Percentiles rank a stretch among this genome's conserved stretches.
These are phyloP conservation scores for Cardiospermum halicacabum DNA, from an alignment of 345 rosid genomes.

Conservation along the genomic window DNA sequence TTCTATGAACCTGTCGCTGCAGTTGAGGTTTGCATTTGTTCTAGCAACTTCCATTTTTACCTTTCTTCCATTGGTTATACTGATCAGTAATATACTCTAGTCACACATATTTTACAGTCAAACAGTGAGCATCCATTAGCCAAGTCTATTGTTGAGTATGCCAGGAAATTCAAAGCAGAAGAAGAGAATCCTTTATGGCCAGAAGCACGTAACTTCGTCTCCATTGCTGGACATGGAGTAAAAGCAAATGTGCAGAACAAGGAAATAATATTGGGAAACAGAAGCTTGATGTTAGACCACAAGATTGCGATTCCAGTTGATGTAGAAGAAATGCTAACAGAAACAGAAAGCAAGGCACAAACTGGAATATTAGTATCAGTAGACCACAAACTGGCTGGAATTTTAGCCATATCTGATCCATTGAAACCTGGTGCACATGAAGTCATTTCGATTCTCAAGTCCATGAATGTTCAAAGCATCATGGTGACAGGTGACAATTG, in stretches of 20 bases:
- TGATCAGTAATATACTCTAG: not conserved
- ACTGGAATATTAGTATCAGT: slow-evolving; percentile 76
- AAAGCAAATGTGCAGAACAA: slow-evolving; percentile 54
- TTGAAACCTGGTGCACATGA: slow-evolving; percentile 66
- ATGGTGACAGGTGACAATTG: slow-evolving; percentile 96
- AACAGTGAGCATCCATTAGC: slow-evolving; percentile 95
- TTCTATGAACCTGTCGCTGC: slow-evolving; percentile 83
- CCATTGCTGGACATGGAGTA: slow-evolving; percentile 84
- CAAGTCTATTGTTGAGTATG: slow-evolving; percentile 80
- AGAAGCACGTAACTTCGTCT: slow-evolving; percentile 66
- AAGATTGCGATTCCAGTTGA: slow-evolving; percentile 44
- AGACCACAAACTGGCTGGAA: slow-evolving; percentile 56
- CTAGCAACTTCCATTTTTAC: not conserved
- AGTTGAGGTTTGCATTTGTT: slow-evolving; percentile 56
- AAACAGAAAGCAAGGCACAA: slow-evolving; percentile 75
- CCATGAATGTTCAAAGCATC: slow-evolving; percentile 73
- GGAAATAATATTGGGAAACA: slow-evolving; percentile 80
- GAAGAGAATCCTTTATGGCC: slow-evolving; percentile 83
- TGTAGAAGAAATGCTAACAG: slow-evolving; percentile 65
- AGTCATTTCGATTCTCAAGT: slow-evolving; percentile 71
- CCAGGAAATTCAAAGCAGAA: slow-evolving; percentile 68
- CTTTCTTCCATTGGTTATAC: not conserved
- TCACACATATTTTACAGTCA: slow-evolving; percentile 28
- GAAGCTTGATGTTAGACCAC: slow-evolving; percentile 50
- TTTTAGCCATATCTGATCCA: slow-evolving; percentile 74